Base-by-base conservation (phyloP, 192 early-diverging fungal species). In the Backusella westeae region DNA sequence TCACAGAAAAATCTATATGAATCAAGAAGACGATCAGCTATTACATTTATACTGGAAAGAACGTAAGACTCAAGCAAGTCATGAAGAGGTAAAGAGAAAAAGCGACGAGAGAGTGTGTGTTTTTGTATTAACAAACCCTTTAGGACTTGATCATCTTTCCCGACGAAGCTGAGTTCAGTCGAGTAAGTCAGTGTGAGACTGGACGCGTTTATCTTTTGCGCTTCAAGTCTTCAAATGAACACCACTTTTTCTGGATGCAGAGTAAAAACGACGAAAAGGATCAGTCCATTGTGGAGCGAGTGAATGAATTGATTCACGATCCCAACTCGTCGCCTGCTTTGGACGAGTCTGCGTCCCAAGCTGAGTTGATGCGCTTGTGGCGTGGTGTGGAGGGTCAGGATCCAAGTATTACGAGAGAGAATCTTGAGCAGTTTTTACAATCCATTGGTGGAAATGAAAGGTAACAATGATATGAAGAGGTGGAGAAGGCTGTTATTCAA, bases 221-320 rank as follows among this genome's bases (percentile, higher is more conserved):
- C 78, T 96, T 95, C 84, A 89, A 91, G 81, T 90, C 93, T 2
- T 94, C 94, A 19, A 87, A 83, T 69, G 91, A 92, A 82, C 89
- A 90, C 34, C 73, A 90, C 67, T 95, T 96, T 77, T 95, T 93
- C 72, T 96, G 95, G 95, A 88, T 94, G 85, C 95, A 96, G 78
- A 89, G 87, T 49, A 76, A 82, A 6, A 89, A 91, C 59, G 81
- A 85, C 19, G 85, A 87, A 19, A 85, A 83, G 38, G 93, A 94
- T 80, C 72, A 81, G 15, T 85, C 86, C 66, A 73, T 91, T n/a
- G 81, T 88, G 10, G 75, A 75, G 23, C 79, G 80, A 19, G 86
- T 93, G 46, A 96, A 93, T 74, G 52, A 78, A 10, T 69, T 90
- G 67, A 85, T 94, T 63, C 89, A 85, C 66, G 84, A 85, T 32